A percentile compares a stretch with the other conserved stretches of the same genome.
These are phyloP conservation scores for Aaosphaeria pasadenensis DNA, from an alignment of 2,329 filamentous ascomycete species.

Conservation along the genomic window DNA sequence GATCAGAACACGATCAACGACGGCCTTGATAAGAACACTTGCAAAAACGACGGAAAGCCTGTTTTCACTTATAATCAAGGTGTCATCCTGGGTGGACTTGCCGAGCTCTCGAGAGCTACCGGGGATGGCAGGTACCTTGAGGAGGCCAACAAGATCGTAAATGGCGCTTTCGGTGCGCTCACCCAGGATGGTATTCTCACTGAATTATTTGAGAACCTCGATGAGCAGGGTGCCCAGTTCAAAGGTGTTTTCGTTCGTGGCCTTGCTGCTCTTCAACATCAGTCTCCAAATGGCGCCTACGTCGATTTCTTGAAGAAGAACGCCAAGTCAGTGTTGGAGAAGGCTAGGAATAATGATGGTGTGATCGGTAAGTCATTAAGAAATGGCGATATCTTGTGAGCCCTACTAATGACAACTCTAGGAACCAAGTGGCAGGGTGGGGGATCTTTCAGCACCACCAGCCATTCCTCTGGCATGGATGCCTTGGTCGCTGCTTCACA, in stretches of 20 bases:
- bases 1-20: conserved; percentile 52
- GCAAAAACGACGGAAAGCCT: conserved; percentile 51
- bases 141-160: conserved; percentile 25
- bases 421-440: conserved; percentile 59
- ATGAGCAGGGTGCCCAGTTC: conserved; percentile 31
- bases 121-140: conserved; percentile 21
- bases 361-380: conserved; percentile 39
- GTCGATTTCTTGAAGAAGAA: conserved; percentile 31
- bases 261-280: conserved; percentile 24
- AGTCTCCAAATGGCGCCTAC: conserved; percentile 17
- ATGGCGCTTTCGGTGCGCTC: conserved; percentile 22
- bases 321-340: conserved; percentile 28
- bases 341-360: conserved; percentile 35
- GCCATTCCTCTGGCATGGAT: conserved; percentile 64
- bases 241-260: conserved; percentile 38
- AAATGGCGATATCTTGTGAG: neutral
- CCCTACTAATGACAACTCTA: neutral
- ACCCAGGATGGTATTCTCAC: conserved; percentile 30
- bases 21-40: conserved; percentile 47
- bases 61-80: conserved; percentile 60
- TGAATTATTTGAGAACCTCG: conserved; percentile 21
- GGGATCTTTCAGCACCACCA: conserved; percentile 48
- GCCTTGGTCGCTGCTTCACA: conserved; percentile 54
- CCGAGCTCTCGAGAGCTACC: conserved; percentile 51
- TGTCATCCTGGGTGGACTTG: conserved; percentile 54